Conservation (phyloP, 805 yeast species). For the Suhomyces faveliae region DNA sequence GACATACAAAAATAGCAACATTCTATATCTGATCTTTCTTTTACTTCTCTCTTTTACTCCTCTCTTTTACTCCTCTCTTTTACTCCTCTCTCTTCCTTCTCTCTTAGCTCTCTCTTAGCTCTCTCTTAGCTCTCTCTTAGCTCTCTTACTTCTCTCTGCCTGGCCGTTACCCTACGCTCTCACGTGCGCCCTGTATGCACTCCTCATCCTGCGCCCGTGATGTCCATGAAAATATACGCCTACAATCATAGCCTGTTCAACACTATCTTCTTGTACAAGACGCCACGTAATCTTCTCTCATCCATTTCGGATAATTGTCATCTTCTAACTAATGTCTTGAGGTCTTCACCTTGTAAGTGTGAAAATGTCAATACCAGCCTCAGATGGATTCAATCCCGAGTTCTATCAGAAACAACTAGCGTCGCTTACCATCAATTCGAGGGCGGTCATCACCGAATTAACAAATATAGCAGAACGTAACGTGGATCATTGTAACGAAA, state of each 20-base stretch:
- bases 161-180: no score
- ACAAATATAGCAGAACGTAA: conserved; percentile 37
- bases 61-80: no score
- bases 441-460: conserved; percentile 39
- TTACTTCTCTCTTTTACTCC: no score
- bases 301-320: neutral
- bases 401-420: conserved; percentile 29
- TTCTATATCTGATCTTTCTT: no score
- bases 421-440: conserved; percentile 36
- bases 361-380: neutral
- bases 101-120: no score
- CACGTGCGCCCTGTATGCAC: no score
- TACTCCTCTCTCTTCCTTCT: no score
- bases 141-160: no score
- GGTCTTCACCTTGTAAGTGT: neutral
- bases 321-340: neutral
- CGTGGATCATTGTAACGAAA: conserved; percentile 31
- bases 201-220: no score
- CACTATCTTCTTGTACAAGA: neutral
- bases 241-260: neutral
- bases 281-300: neutral
- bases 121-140: no score
- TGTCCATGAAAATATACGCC: neutral
- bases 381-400: conserved; percentile 5
- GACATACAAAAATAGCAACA: no score